Evolutionary conservation across 495 filamentous ascomycete genomes (phyloP), one percentile per base, ranked within the genome.

Genomic region (Podospora pseudoanserina): DNA sequence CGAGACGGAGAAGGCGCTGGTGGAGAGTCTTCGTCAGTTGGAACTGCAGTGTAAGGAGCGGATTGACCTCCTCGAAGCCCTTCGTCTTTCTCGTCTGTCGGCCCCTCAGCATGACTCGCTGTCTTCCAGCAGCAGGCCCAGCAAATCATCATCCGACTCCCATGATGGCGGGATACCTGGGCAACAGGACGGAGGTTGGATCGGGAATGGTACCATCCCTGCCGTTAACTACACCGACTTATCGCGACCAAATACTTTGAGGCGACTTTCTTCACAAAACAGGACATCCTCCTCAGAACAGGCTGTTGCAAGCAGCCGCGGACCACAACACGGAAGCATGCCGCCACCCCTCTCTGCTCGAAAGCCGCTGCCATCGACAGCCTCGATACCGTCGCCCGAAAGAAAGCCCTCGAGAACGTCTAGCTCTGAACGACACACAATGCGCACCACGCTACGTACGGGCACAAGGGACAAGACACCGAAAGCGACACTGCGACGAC

Each of bases 31-130:
- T 65, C 86, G 87, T 65, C 85, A 90, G 66, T 86, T 99, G 75
- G 93, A 97, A 75, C 75, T 93, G 73, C 94, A 98, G 81, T 97
- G 93, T 80, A 95, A 96, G 76, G 93, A 98, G 79, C 87, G 92
- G 60, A 92, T 97, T 61, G 93, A 95, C 76, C 83, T 98, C 19
- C 83, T 99, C 18, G 90, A 94, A 70, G 90, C 94, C 27, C 83
- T 98, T 64, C 85, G 86, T 58, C 79, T 89, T 67, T 97, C 93
- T 70, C 86, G 92, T 68, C 83, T 88, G 63, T 90, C 94, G 62
- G 79, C 80, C 3, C 34, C 66, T 54, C 77, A 77, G 59, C 77
- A 75, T 65, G 77, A 72, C 65, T 70, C 68, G 32, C 53, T 44
- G 20, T 64, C 71, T 18, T 39, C 70, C 15, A 54, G 34, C 3